Base-by-base conservation (phyloP, 768 basidiomycete species). In the Naganishia friedmannii region DNA sequence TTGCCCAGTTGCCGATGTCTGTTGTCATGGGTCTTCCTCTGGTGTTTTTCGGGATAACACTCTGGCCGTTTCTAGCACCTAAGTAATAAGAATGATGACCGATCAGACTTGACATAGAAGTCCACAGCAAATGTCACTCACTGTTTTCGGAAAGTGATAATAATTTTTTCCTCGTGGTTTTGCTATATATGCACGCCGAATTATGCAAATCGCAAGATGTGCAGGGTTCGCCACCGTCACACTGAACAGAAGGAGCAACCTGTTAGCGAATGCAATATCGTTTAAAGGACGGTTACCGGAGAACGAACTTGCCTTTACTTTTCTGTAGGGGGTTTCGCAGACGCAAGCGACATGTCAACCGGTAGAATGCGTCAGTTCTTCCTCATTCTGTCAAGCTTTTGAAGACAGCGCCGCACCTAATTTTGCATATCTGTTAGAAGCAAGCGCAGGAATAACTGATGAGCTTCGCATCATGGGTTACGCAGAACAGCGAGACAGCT, bases 141-240 rank as follows among this genome's bases (percentile, higher is more conserved):
- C 45, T 37, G 32, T 15, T 23, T 31, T 46, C 56, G 3, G 65
- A 65, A 6, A 70, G 37, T 19, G 48, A 54, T 28, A 70, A 53
- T 15, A 70, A 32, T 29, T 65, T 53, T 37, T 53, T 70, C 26
- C 70, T 37, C 4, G 70, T 70, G 23, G 70, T 70, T 23, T 65
- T 53, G 45, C 70, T 70, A 29, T 70, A 70, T 15, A 51, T 26
- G 55, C 70, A 70, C 1, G 34, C 45, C 28, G 70, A 70, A 21
- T n/a, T 53, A 45, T 70, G 70, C 31, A 65, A 10, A 17, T 65
- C 53, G 55, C 70, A 70, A 12, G 70, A 54, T 17, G 70, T 48
- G 48, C 70, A 70, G 10, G 70, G 70, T 39, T 66, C 65, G 23
- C 65, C 70, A 51, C 70, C 70, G 31, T 70, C 65, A 39, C 70